Base-by-base conservation (phyloP, 2,329 filamentous ascomycete genomes). In the Cordyceps javanica region DNA sequence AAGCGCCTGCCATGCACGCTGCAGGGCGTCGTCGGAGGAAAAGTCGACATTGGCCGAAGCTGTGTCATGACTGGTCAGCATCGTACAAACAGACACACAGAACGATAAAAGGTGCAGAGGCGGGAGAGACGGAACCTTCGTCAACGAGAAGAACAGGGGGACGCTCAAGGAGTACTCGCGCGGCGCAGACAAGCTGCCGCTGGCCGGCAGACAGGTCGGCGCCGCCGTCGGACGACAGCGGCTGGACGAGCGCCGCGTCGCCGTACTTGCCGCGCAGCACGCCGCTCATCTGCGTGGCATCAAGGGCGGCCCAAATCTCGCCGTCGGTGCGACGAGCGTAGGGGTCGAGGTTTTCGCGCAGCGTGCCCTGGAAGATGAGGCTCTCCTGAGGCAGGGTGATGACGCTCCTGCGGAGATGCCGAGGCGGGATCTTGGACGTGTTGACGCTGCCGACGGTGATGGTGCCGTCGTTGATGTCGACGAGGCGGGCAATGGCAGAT, bases 41-140 rank as follows among this genome's bases (percentile, higher is more conserved):
- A 50, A 54, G n/a, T 58, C 57, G 19, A 54, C 50, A 49, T 58
- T 58, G 1, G 57, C 49, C 9, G 50, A 58, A 10, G 57, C 57
- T 58, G 14, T n/a, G 10, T 16, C n/a, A 7, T n/a, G 5, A 32
- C 21, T 44, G 1, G 19, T 55, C 25, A 46, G 32, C 13, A 26
- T 39, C 1, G n/a, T 14, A n/a, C n/a, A n/a, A n/a, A n/a, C n/a
- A n/a, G n/a, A n/a, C n/a, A n/a, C n/a, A 36, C 13, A 36, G 32
- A 25, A 28, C 10, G 36, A 16, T 19, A 2, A 21, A 44, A 14
- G 25, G 3, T 8, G 11, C 19, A 19, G 7, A 41, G 11, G n/a
- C 2, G 32, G 23, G 13, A n/a, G 26, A 3, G 4, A 14, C 45
- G 5, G n/a, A 10, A 54, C 50, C 42, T 53, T 54, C 57, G 21